These are phyloP conservation scores for Thelonectria discophora DNA, from an alignment of 2,329 filamentous ascomycete genomes.

Conservation along the genomic window DNA sequence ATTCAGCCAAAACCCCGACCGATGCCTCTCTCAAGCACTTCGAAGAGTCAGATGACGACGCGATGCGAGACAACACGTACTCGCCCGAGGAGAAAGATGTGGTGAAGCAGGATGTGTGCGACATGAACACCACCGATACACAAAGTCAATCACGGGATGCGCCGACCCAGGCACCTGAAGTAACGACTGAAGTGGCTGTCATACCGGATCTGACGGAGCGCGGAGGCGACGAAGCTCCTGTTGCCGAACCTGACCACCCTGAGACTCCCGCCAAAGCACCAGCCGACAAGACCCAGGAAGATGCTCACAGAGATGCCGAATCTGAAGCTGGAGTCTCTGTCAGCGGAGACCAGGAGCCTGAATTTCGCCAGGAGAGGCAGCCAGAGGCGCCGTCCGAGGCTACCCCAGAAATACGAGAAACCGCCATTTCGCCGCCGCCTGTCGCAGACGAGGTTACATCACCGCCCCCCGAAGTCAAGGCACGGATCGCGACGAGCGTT, in stretches of 20 bases:
- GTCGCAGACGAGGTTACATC: neutral
- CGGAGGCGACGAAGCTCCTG: neutral
- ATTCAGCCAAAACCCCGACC: neutral
- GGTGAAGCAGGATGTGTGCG: neutral
- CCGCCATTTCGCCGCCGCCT: neutral
- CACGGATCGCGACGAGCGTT: neutral
- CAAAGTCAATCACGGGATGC: neutral
- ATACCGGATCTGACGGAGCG: neutral
- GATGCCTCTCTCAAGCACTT: neutral
- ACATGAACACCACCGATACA: conserved; percentile 15
- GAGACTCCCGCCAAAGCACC: neutral
- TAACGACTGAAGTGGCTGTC: neutral
- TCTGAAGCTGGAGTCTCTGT: neutral
- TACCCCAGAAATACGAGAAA: neutral
- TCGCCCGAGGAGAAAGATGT: conserved; percentile 9
- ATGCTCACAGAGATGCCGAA: neutral
- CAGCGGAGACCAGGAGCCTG: neutral
- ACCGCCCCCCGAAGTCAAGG: neutral
- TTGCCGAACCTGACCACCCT: neutral
- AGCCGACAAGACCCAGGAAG: neutral
- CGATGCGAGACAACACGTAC: conserved; percentile 8
- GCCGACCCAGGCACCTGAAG: neutral
- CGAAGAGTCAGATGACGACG: conserved; percentile 1
- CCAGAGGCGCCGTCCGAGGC: neutral
- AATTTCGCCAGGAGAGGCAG: neutral